phyloP scores from a whole-genome alignment of 495 filamentous ascomycete species.

The Hypoxylon cercidicola region DNA sequence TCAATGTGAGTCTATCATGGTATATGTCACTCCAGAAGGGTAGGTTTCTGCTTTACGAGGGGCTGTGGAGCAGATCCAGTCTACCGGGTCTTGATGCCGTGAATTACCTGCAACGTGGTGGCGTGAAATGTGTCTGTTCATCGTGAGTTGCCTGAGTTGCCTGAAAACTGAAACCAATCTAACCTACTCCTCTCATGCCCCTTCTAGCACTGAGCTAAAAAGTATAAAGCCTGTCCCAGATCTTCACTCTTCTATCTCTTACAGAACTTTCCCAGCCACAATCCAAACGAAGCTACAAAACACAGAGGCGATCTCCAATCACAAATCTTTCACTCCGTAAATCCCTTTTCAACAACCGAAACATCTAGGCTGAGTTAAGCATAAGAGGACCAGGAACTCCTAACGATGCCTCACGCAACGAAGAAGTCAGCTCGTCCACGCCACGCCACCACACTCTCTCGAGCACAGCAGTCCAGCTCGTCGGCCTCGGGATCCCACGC shows the following conservation, averaged over 20 bases:
- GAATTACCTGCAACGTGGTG: slow-evolving; percentile 16
- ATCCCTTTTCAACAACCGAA: neutral
- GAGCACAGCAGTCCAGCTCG: slow-evolving; percentile 13
- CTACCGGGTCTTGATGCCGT: slow-evolving; percentile 27
- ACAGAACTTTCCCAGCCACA: neutral
- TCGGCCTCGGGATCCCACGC: slow-evolving; percentile 3
- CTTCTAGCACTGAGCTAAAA: too few relatives aligned
- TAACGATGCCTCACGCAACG: slow-evolving; percentile 26
- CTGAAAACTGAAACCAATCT: neutral
- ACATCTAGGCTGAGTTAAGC: neutral
- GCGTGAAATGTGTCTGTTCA: slow-evolving; percentile 4
- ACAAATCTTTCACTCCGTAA: neutral
- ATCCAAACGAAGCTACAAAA: neutral
- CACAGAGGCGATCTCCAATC: neutral
- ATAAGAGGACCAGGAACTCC: neutral
- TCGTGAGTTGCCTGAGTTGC: neutral
- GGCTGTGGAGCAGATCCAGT: slow-evolving; percentile 32
- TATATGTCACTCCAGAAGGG: slow-evolving; percentile 11
- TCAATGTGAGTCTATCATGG: slow-evolving; percentile 4
- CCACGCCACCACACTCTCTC: slow-evolving; percentile 9
- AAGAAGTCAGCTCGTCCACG: slow-evolving; percentile 27
- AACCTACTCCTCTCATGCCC: neutral
- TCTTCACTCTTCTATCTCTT: neutral
- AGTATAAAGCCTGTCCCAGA: neutral
- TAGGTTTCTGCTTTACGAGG: slow-evolving; percentile 11